A percentile compares a stretch with the other conserved stretches of the same genome.
Conservation (phyloP, 2,329 filamentous ascomycete genomes). For the Trichoderma sp. region DNA sequence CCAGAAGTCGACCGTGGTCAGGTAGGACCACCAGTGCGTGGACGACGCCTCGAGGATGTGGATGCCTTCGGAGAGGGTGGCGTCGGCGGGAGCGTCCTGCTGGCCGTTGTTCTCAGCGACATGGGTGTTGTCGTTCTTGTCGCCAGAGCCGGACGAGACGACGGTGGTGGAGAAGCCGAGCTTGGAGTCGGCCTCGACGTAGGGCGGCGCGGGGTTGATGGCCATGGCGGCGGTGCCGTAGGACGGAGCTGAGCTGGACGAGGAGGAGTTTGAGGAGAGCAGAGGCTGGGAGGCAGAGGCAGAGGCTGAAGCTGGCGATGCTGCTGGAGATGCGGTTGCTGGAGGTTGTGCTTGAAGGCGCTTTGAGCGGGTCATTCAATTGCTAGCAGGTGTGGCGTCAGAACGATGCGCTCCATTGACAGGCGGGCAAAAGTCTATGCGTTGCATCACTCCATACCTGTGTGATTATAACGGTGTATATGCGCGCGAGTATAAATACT, state of each 20-base stretch:
- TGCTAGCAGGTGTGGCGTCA: constrained; percentile 2
- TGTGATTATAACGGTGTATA: neutral
- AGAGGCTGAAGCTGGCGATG: constrained; percentile 20
- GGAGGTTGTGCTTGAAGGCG: constrained; percentile 8
- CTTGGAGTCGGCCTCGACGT: constrained; percentile 30
- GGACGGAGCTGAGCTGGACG: neutral
- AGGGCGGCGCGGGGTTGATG: neutral
- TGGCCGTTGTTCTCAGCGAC: neutral
- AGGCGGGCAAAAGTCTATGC: neutral
- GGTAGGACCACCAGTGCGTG: constrained; percentile 70
- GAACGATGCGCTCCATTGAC: neutral
- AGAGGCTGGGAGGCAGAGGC: constrained; percentile 8
- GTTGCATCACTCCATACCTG: neutral
- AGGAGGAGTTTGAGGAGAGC: neutral
- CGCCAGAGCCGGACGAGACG: constrained; percentile 21
- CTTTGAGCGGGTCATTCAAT: constrained; percentile 21
- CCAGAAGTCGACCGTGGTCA: constrained; percentile 87
- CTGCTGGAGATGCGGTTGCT: neutral
- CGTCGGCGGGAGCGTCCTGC: constrained; percentile 34
- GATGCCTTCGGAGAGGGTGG: constrained; percentile 55
- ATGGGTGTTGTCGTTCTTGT: neutral
- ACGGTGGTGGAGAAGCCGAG: constrained; percentile 31
- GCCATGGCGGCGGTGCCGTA: constrained; percentile 20
- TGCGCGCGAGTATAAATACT: no score
- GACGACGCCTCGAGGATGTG: constrained; percentile 58